Percentiles rank a stretch among this genome's conserved stretches.
phyloP scores from a whole-genome alignment of 2,329 filamentous ascomycete genomes.

The Lecanicillium sp. region DNA sequence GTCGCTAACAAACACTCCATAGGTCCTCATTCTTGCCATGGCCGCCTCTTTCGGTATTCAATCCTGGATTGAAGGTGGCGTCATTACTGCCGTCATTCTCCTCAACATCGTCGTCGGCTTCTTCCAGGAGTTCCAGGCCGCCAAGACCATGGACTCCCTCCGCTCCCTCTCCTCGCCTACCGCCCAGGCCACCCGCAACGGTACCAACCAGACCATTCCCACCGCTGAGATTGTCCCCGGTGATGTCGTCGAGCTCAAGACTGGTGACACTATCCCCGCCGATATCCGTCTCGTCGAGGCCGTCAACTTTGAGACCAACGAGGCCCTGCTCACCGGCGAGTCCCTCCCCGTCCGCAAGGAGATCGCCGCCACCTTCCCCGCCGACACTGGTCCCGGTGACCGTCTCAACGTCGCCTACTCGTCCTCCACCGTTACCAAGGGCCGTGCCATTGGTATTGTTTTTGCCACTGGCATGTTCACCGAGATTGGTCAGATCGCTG shows the following conservation, averaged over 20 bases:
- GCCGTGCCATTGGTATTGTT: constrained; percentile 53
- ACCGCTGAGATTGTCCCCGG: constrained; percentile 48
- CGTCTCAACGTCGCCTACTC: constrained; percentile 58
- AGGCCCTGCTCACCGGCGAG: constrained; percentile 59
- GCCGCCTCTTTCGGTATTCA: constrained; percentile 50
- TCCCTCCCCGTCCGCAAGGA: constrained; percentile 55
- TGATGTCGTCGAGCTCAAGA: constrained; percentile 49
- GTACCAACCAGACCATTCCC: constrained; percentile 31
- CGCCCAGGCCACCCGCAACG: constrained; percentile 37
- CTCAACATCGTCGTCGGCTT: constrained; percentile 52
- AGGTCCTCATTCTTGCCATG: constrained; percentile 52
- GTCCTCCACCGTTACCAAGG: constrained; percentile 56
- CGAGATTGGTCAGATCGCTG: constrained; percentile 57
- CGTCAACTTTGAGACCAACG: constrained; percentile 64
- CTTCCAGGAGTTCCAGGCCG: constrained; percentile 40
- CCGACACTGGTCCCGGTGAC: constrained; percentile 46
- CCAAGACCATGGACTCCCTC: constrained; percentile 44
- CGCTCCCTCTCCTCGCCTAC: constrained; percentile 38
- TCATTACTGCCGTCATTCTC: constrained; percentile 50
- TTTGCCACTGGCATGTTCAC: constrained; percentile 57
- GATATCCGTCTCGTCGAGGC: constrained; percentile 51
- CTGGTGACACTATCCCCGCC: constrained; percentile 56
- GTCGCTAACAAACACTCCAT: constrained; percentile 5
- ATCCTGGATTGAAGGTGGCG: constrained; percentile 56
- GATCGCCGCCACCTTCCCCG: constrained; percentile 34